Evolutionary conservation across 306 rosid genomes (phyloP), one percentile per base, ranked within the genome.

Genomic region (Corylus heterophylla): DNA sequence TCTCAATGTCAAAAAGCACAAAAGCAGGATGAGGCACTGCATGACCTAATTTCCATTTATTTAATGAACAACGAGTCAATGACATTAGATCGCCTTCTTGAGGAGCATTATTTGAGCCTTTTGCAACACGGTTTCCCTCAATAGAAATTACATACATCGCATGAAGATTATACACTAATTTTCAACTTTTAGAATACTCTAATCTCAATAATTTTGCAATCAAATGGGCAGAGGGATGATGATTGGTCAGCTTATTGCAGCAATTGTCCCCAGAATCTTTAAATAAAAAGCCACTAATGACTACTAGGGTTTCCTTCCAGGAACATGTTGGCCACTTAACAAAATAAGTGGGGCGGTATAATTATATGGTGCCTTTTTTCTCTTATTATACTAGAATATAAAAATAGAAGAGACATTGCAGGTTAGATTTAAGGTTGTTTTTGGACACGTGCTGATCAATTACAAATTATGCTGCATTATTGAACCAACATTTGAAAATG

Each of bases 331-430:
- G 52, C 79, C 89, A 82, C 87, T 76, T 72, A 22, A 50, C 64
- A 73, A 44, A 25, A 10, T 75, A 1, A 81, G 85, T 86, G 89
- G 94, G 89, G 82, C 88, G 94, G 91, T 56, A 74, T 22, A 22
- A 22, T 61, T 3, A 71, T 35, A 75, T 77, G 66, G 54, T 71
- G 45, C 51, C 7, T 6, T 66, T 66, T 47, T 13, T 66, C 14
- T 81, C 27, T 42, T 31, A 31, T 31, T 31, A 31, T 31, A 31
- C 35, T 31, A 31, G 2, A 31, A 31, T 31, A 31, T 31, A 31
- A 31, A 31, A 31, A 1, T 31, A 31, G 35, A 37, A 11, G 58
- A 4, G 4, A 29, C 25, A 54, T 39, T 71, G 12, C 55, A 66
- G 20, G 50, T 47, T 59, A 70, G 44, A 70, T 12, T 12, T 74